Conservation (phyloP, 164 flowering plant species). For the Magnolia kwangsiensis region DNA sequence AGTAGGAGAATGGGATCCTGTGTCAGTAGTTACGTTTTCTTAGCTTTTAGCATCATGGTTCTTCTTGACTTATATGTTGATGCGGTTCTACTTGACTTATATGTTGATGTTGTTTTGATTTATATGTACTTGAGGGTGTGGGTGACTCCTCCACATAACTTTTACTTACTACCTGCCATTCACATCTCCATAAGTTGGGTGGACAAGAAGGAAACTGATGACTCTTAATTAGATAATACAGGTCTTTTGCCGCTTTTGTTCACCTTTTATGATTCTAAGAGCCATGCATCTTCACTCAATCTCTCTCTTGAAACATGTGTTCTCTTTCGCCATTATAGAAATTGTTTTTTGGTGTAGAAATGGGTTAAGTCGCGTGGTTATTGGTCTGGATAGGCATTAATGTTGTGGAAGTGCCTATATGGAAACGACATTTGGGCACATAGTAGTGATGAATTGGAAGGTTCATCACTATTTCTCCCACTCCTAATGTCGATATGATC, state of each 20-base stretch:
- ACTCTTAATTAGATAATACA: not conserved
- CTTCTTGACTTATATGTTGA: too few relatives aligned
- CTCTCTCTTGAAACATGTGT: not conserved
- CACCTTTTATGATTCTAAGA: too few relatives aligned
- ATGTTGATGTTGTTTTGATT: too few relatives aligned
- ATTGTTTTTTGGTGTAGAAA: slow-evolving; percentile 36
- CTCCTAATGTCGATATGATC: not conserved
- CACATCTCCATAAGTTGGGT: too few relatives aligned
- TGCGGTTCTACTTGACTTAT: too few relatives aligned
- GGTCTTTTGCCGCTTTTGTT: too few relatives aligned
- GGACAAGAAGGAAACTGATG: not conserved
- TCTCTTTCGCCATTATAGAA: not conserved
- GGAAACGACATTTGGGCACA: slow-evolving; percentile 80
- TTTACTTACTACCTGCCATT: too few relatives aligned
- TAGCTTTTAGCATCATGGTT: too few relatives aligned
- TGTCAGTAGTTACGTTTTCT: too few relatives aligned
- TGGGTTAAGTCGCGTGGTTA: slow-evolving; percentile 87
- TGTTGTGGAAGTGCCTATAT: slow-evolving; percentile 91
- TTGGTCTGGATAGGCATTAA: slow-evolving; percentile 86
- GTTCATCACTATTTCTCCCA: slow-evolving; percentile 22
- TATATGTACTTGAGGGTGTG: too few relatives aligned
- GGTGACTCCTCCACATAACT: too few relatives aligned
- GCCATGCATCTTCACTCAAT: not conserved
- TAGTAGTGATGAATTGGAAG: slow-evolving; percentile 66
- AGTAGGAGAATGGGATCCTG: too few relatives aligned